Percentiles rank a stretch among this genome's conserved stretches.
These are phyloP conservation scores for Ensete glaucum DNA, from an alignment of 176 grass and related monocot genomes.

Conservation along the genomic window DNA sequence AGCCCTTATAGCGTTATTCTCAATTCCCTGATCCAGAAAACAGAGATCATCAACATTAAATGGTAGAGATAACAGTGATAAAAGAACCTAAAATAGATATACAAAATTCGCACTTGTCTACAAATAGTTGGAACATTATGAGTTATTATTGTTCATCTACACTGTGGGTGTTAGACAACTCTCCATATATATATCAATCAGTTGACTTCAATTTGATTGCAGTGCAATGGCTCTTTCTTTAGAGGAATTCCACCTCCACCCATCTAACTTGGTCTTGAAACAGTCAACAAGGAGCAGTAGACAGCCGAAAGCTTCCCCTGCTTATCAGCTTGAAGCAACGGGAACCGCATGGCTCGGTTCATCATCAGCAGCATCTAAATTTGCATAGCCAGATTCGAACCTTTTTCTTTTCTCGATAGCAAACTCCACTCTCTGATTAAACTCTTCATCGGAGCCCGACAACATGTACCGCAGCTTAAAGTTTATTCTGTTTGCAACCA, in stretches of 20 bases:
- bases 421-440: constrained; percentile 46
- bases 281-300: background rate
- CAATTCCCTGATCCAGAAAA: too few relatives aligned
- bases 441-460: constrained; percentile 58
- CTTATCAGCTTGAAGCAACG: background rate
- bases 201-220: background rate
- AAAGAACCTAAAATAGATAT: too few relatives aligned
- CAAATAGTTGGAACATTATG: too few relatives aligned
- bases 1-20: too few relatives aligned
- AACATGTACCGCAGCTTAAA: constrained; percentile 93
- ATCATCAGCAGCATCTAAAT: constrained; percentile 17
- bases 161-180: background rate
- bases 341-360: background rate
- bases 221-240: too few relatives aligned
- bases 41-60: too few relatives aligned
- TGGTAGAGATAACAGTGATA: too few relatives aligned
- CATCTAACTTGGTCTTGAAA: background rate
- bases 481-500: constrained; percentile 70
- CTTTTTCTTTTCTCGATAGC: constrained; percentile 59
- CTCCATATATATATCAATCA: background rate
- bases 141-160: background rate
- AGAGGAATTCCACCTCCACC: too few relatives aligned
- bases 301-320: background rate
- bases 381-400: constrained; percentile 44
- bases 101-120: too few relatives aligned